Percentiles rank a stretch among this genome's conserved stretches.
These are phyloP conservation scores for Hirsutella thompsonii DNA, from an alignment of 2,329 filamentous ascomycete species.

Conservation along the genomic window DNA sequence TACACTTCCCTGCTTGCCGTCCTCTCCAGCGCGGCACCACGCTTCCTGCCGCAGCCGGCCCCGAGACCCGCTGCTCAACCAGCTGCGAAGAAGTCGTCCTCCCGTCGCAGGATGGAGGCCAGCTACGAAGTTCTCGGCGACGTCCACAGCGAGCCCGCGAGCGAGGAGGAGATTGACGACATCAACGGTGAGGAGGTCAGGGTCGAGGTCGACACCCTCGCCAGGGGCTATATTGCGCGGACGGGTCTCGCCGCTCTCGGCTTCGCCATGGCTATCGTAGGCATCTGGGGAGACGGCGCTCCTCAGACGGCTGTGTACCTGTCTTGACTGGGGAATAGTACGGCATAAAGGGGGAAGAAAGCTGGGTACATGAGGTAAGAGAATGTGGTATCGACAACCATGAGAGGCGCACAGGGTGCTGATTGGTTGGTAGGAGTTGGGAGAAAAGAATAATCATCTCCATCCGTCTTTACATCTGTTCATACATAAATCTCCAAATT, in stretches of 20 bases:
- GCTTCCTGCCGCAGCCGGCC: conserved; percentile 27
- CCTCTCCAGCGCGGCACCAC: conserved; percentile 43
- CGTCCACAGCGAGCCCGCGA: conserved; percentile 32
- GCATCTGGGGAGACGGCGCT: conserved; percentile 53
- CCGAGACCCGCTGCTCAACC: conserved; percentile 14
- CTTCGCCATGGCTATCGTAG: conserved; percentile 49
- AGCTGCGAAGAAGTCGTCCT: conserved; percentile 15
- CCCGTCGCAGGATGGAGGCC: conserved; percentile 44
- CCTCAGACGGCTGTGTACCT: conserved; percentile 19
- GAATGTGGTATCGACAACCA: too few relatives aligned
- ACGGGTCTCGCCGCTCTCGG: conserved; percentile 40
- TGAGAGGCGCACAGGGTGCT: not conserved
- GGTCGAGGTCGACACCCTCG: conserved; percentile 40
- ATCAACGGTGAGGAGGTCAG: conserved; percentile 52
- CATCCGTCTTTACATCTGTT: too few relatives aligned
- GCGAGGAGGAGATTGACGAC: conserved; percentile 36
- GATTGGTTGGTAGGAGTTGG: too few relatives aligned
- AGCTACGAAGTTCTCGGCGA: conserved; percentile 59
- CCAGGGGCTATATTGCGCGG: conserved; percentile 39
- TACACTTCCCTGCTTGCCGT: conserved; percentile 65
- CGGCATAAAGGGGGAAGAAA: not conserved
- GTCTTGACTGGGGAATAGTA: conserved; percentile 11
- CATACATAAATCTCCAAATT: too few relatives aligned
- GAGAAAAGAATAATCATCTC: too few relatives aligned
- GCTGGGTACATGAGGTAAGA: too few relatives aligned